Evolutionary conservation across 2,329 filamentous ascomycete species (phyloP), one percentile per base, ranked within the genome.

Genomic region (Dactylellina parvicollis): DNA sequence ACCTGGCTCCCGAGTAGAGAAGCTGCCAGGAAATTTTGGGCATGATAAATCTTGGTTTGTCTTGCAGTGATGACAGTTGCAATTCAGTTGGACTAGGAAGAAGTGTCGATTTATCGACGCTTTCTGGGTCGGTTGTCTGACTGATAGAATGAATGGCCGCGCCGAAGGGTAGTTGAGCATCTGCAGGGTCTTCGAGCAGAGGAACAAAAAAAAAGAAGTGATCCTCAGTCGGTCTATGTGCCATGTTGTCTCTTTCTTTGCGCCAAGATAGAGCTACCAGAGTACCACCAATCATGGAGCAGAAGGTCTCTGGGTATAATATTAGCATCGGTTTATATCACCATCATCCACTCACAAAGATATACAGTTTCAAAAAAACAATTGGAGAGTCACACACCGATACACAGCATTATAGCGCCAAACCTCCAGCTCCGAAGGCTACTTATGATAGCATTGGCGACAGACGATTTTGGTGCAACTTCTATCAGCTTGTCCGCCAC

Each of bases 341-440:
- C 22, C 18, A 8, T 24, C 22, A 5, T 8, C 16, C n/a, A n/a
- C n/a, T 3, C 5, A 7, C 24, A 7, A 24, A 18, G 16, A 4
- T n/a, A 12, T 10, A 32, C 14, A 55, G 28, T 36, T 42, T n/a
- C 14, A n/a, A 3, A 24, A 24, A 10, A 24, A 12, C 3, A 24
- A 36, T 20, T 8, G 3, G 1, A 34, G 14, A 3, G 9, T n/a
- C 9, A 20, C 38, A 14, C 26, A 69, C 55, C 64, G 8, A 69
- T 22, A 16, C 42, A 60, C 0, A 61, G n/a, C 64, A 69, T 69
- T 10, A 69, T 69, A 12, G 46, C 18, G 30, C 54, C 46, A 12
- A 69, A 54, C 20, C 36, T 69, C 64, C 64, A 69, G 54, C n/a
- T 55, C n/a, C 10, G 52, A 26, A 24, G 62, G 26, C 14, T 34